phyloP scores from a whole-genome alignment of 306 rosid species.

The Quercus agrifolia region DNA sequence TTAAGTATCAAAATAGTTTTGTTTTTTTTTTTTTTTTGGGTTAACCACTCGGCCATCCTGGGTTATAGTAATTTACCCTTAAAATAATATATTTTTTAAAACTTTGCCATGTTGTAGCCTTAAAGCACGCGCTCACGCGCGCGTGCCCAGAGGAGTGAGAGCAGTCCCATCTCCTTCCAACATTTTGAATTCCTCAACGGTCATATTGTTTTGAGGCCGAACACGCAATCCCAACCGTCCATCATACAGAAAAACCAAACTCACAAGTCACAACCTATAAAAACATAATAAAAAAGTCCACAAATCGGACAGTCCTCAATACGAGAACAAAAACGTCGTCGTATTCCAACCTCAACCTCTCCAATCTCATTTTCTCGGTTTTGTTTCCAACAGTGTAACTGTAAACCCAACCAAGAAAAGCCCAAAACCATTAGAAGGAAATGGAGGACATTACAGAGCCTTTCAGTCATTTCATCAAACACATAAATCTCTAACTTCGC shows the following conservation, averaged over 20 bases:
- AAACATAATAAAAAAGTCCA: neutral
- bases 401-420: slow-evolving; percentile 3
- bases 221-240: slow-evolving; percentile 12
- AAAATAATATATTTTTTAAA: too few species aligned
- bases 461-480: neutral
- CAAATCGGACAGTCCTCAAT: slow-evolving; percentile 12
- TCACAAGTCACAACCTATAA: too few species aligned
- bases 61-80: too few species aligned
- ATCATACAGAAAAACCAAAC: neutral
- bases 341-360: neutral
- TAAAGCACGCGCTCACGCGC: too few species aligned
- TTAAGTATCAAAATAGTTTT: too few species aligned
- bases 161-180: neutral
- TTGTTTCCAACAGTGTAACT: too few species aligned
- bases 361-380: too few species aligned
- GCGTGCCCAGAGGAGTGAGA: neutral
- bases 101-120: too few species aligned
- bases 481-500: slow-evolving; percentile 1
- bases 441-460: slow-evolving; percentile 17
- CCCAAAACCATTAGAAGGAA: neutral
- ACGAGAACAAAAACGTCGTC: neutral
- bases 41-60: too few species aligned
- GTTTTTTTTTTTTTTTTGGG: too few species aligned
- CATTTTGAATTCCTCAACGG: slow-evolving; percentile 23
- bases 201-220: slow-evolving; percentile 1